Evolutionary conservation across 345 rosid genomes (phyloP).

Genomic region (Euphorbia tirucalli): DNA sequence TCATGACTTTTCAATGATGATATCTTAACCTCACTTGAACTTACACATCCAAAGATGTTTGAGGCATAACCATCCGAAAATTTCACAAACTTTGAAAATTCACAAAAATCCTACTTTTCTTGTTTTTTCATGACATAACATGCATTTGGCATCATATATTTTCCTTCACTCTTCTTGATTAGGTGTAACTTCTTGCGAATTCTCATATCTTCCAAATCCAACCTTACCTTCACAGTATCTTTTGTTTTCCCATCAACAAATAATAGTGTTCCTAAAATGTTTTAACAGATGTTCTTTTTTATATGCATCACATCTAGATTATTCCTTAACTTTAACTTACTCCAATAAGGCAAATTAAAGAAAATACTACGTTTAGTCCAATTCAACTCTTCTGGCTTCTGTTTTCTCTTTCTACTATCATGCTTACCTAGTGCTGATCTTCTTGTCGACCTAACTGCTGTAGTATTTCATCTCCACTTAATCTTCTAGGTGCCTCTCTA

Average conservation of each 20-base stretch:
- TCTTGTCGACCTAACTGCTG: neutral
- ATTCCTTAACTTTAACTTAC: too few species aligned
- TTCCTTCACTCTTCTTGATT: neutral
- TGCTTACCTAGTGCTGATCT: neutral
- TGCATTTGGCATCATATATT: neutral
- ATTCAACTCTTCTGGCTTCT: neutral
- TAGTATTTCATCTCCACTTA: too few species aligned
- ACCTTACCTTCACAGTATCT: neutral
- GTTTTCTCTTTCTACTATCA: neutral
- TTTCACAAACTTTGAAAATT: neutral
- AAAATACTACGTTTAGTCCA: neutral
- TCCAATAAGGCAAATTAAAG: conserved; percentile 7
- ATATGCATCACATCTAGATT: too few species aligned
- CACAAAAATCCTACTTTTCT: neutral
- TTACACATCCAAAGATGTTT: too few species aligned
- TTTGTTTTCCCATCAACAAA: neutral
- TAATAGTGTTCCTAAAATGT: neutral
- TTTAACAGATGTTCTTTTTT: neutral
- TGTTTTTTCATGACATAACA: neutral
- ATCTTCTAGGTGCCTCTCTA: neutral
- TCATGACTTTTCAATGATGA: too few species aligned
- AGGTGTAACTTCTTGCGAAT: neutral
- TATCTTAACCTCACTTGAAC: too few species aligned
- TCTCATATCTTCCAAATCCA: too few species aligned
- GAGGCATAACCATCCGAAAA: neutral